These are phyloP conservation scores for Arctium lappa DNA, from an alignment of 129 eudicot genomes.

Conservation along the genomic window DNA sequence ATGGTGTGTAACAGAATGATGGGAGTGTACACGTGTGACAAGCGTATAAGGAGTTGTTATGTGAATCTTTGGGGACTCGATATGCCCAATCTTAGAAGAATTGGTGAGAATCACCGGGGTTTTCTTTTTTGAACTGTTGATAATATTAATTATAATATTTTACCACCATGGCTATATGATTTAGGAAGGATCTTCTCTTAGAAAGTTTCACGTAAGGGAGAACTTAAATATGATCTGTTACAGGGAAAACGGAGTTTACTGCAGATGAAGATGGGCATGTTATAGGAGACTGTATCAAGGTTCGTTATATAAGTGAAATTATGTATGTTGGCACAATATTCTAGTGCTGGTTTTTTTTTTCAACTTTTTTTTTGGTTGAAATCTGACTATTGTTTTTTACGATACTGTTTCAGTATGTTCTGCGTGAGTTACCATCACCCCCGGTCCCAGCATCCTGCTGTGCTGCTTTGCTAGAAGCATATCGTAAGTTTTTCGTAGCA, in stretches of 20 bases:
- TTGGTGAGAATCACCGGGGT: too few species aligned
- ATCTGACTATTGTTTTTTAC: background rate
- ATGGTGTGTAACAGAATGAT: too few species aligned
- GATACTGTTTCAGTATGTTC: constrained; percentile 56
- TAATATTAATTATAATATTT: too few species aligned
- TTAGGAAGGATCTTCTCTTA: background rate
- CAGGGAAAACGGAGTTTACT: constrained; percentile 78
- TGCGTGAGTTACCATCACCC: constrained; percentile 94
- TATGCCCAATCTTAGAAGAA: too few species aligned
- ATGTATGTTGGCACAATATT: background rate
- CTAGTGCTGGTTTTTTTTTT: background rate
- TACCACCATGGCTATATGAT: too few species aligned
- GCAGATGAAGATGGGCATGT: constrained; percentile 89
- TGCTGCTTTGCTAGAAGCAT: constrained; percentile 90
- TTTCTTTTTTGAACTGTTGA: too few species aligned
- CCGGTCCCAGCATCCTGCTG: constrained; percentile 99
- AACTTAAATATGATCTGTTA: background rate
- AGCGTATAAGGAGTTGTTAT: too few species aligned
- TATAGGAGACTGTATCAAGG: constrained; percentile 96
- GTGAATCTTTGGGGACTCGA: too few species aligned
- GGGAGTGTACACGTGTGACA: too few species aligned
- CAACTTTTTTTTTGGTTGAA: background rate
- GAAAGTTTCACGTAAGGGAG: background rate
- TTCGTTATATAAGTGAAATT: background rate
- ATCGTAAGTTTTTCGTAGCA: constrained; percentile 46